Conservation (phyloP, 1,284 basidiomycete species). For the Calocybe gambosa region DNA sequence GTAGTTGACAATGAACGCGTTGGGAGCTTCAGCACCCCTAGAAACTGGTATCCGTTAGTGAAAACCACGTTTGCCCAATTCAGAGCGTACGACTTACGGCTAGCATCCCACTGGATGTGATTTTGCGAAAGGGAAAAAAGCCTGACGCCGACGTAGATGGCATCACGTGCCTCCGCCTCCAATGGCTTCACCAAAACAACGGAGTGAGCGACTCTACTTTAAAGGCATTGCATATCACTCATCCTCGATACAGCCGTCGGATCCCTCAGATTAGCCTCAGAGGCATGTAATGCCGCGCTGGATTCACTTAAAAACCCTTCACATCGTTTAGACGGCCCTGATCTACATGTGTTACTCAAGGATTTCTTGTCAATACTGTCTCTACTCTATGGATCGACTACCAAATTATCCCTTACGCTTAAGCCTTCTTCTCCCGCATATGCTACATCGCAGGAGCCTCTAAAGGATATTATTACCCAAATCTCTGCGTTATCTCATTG, state of each 20-base stretch:
- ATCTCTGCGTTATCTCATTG: conserved; percentile 55
- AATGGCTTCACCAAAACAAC: conserved; percentile 11
- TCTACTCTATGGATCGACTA: conserved; percentile 53
- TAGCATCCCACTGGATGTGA: conserved; percentile 21
- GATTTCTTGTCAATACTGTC: conserved; percentile 59
- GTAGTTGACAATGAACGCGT: conserved; percentile 13
- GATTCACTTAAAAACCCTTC: conserved; percentile 22
- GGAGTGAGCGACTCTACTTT: conserved; percentile 9
- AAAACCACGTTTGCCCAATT: background rate
- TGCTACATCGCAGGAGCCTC: conserved; percentile 45
- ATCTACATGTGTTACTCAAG: conserved; percentile 38
- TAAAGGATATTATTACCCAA: conserved; percentile 53
- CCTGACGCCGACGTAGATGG: background rate
- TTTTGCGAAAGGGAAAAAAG: background rate
- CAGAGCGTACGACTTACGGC: conserved; percentile 20
- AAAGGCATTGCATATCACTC: background rate
- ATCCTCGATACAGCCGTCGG: conserved; percentile 22
- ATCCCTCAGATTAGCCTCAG: conserved; percentile 27
- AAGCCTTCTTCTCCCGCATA: conserved; percentile 56
- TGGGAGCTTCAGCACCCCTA: conserved; percentile 22
- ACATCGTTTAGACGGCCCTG: conserved; percentile 17
- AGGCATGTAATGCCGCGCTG: conserved; percentile 43
- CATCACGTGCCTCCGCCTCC: background rate
- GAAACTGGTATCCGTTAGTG: conserved; percentile 7
- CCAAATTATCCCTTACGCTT: conserved; percentile 60